Percentiles rank a stretch among this genome's conserved stretches.
These are phyloP conservation scores for Emmonsiellopsis sp. DNA, from an alignment of 2,329 filamentous ascomycete species.

Conservation along the genomic window DNA sequence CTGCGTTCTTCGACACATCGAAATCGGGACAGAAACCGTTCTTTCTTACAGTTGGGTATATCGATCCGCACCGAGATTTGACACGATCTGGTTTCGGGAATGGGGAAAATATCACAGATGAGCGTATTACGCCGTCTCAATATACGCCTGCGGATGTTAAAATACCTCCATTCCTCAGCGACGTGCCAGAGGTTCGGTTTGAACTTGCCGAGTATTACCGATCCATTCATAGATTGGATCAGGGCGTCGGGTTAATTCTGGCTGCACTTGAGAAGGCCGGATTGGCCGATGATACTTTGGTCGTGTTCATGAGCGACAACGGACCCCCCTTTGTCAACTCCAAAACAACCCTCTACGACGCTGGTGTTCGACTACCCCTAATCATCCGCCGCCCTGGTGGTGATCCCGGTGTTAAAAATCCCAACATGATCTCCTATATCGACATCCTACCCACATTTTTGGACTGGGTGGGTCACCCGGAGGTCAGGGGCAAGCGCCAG, in stretches of 20 bases:
- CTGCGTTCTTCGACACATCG: no score
- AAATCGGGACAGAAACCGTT: no score
- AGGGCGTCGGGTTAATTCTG: slow-evolving; percentile 33
- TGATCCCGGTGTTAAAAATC: slow-evolving; percentile 24
- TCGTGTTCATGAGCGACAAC: slow-evolving; percentile 43
- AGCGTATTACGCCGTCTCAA: no score
- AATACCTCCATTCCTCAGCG: slow-evolving; percentile 35
- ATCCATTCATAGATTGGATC: slow-evolving; percentile 33
- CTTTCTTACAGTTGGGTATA: no score
- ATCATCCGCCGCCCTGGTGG: slow-evolving; percentile 31
- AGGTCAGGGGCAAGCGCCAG: no score
- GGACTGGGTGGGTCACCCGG: slow-evolving; percentile 27
- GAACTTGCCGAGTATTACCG: slow-evolving; percentile 39
- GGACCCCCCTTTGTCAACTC: slow-evolving; percentile 44
- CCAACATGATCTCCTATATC: slow-evolving; percentile 39
- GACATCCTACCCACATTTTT: slow-evolving; percentile 41
- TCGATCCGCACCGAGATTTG: no score
- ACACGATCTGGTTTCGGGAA: no score
- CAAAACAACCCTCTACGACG: slow-evolving; percentile 44
- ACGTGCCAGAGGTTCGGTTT: slow-evolving; percentile 31
- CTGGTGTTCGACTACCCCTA: slow-evolving; percentile 38
- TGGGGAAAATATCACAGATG: no score
- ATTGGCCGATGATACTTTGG: slow-evolving; percentile 30
- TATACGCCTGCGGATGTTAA: no score
- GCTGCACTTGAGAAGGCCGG: slow-evolving; percentile 23